Conservation (phyloP, 2,329 filamentous ascomycete species). For the Trichoderma afroharzianum region DNA sequence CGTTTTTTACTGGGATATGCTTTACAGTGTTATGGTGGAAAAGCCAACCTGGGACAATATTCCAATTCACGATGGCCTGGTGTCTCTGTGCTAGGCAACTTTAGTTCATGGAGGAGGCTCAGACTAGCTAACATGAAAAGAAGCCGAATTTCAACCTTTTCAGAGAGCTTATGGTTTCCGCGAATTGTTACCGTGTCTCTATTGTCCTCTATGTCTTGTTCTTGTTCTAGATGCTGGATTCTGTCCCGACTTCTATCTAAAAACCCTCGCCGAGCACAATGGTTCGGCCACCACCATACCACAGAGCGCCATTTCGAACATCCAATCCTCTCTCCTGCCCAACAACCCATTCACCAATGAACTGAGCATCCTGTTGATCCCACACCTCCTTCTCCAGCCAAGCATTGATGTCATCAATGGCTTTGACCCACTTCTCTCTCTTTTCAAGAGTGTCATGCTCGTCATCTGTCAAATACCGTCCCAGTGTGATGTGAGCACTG, state of each 20-base stretch:
- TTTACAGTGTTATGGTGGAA: conserved; percentile 5
- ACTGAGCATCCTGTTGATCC: conserved; percentile 46
- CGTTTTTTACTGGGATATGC: conserved; percentile 5
- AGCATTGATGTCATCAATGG: conserved; percentile 71
- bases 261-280: conserved; percentile 62
- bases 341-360: conserved; percentile 75
- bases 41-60: not conserved
- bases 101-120: not conserved
- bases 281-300: conserved; percentile 82
- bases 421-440: conserved; percentile 61
- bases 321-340: conserved; percentile 81
- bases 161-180: not conserved
- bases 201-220: not conserved
- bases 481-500: conserved; percentile 85
- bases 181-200: not conserved
- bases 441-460: conserved; percentile 59
- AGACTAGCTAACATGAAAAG: conserved; percentile 9
- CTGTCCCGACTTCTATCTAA: conserved; percentile 31
- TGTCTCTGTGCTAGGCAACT: conserved; percentile 4
- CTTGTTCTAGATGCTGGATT: not conserved
- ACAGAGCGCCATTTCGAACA: conserved; percentile 69
- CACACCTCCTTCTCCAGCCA: conserved; percentile 72
- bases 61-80: conserved; percentile 4
- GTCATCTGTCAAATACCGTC: conserved; percentile 66
- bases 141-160: not conserved